Percentiles rank a stretch among this genome's conserved stretches.
Conservation (phyloP, 2,329 filamentous ascomycete species). For the Trichoderma koningiopsis region DNA sequence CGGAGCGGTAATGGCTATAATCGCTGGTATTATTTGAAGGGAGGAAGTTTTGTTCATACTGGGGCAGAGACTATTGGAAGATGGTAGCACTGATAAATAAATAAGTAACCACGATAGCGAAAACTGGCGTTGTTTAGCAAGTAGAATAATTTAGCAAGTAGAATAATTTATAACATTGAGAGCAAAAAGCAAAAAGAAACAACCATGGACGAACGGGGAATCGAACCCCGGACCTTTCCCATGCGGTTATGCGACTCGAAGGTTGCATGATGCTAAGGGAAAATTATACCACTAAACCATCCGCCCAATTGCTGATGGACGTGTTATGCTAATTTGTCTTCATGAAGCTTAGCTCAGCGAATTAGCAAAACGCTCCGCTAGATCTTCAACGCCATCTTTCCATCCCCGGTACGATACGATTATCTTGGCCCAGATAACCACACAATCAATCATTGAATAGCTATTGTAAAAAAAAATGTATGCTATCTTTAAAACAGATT, state of each 20-base stretch:
- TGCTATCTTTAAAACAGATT: background rate
- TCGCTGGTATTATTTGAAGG: slow-evolving; percentile 20
- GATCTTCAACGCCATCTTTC: background rate
- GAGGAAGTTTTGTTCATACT: background rate
- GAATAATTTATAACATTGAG: background rate
- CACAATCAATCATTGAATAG: background rate
- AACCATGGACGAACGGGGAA: slow-evolving; percentile 27
- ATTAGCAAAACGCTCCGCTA: background rate
- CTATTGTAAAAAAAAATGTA: background rate
- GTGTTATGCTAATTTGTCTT: background rate
- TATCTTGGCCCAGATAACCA: too few relatives aligned
- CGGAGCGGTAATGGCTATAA: slow-evolving; percentile 40
- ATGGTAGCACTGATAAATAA: background rate
- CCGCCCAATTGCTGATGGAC: slow-evolving; percentile 23
- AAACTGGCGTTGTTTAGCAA: background rate
- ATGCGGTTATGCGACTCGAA: background rate
- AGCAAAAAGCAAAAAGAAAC: slow-evolving; percentile 8
- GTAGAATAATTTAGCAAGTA: background rate
- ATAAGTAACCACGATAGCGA: background rate
- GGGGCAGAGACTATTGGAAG: background rate
- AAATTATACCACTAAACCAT: slow-evolving; percentile 29
- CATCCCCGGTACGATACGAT: background rate
- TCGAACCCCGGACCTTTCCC: slow-evolving; percentile 29
- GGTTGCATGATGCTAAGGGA: slow-evolving; percentile 26
- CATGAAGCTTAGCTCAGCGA: background rate